phyloP scores from a whole-genome alignment of 1,284 basidiomycete genomes.

The Ustilago lituana region DNA sequence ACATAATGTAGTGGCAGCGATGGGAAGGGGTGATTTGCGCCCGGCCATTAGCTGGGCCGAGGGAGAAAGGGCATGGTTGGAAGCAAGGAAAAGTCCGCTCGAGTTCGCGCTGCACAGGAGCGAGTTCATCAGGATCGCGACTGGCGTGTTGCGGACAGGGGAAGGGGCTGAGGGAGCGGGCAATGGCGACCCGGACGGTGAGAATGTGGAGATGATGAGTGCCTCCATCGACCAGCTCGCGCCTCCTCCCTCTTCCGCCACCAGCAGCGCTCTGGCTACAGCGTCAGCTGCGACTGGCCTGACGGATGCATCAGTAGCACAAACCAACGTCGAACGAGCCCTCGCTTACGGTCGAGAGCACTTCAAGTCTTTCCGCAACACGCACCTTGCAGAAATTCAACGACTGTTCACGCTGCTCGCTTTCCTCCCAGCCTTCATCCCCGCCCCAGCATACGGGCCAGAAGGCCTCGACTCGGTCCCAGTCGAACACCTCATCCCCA shows the following conservation, averaged over 20 bases:
- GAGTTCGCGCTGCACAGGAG: conserved; percentile 60
- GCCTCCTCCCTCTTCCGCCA: not conserved
- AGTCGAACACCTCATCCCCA: conserved; percentile 34
- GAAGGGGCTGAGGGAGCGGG: conserved; percentile 1
- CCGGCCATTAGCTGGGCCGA: conserved; percentile 57
- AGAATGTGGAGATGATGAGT: conserved; percentile 48
- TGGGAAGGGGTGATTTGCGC: conserved; percentile 46
- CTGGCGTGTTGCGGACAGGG: conserved; percentile 22
- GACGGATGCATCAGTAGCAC: conserved; percentile 1
- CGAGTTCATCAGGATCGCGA: conserved; percentile 56
- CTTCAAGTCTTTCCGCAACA: conserved; percentile 77
- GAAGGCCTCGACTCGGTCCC: conserved; percentile 30
- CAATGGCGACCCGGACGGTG: conserved; percentile 48
- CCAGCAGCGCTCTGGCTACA: not conserved
- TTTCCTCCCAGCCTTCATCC: conserved; percentile 73
- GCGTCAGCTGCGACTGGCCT: not conserved
- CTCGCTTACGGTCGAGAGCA: conserved; percentile 78
- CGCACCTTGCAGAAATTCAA: conserved; percentile 76
- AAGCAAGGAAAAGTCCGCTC: conserved; percentile 40
- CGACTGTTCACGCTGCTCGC: conserved; percentile 80
- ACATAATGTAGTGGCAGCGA: conserved; percentile 22
- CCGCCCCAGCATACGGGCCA: conserved; percentile 26
- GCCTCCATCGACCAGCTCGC: conserved; percentile 26
- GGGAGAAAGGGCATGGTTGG: conserved; percentile 39
- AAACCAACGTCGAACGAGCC: conserved; percentile 69